Percentiles rank a stretch among this genome's conserved stretches.
phyloP scores from a whole-genome alignment of 306 rosid genomes.

The Sechiopsis laciniata region DNA sequence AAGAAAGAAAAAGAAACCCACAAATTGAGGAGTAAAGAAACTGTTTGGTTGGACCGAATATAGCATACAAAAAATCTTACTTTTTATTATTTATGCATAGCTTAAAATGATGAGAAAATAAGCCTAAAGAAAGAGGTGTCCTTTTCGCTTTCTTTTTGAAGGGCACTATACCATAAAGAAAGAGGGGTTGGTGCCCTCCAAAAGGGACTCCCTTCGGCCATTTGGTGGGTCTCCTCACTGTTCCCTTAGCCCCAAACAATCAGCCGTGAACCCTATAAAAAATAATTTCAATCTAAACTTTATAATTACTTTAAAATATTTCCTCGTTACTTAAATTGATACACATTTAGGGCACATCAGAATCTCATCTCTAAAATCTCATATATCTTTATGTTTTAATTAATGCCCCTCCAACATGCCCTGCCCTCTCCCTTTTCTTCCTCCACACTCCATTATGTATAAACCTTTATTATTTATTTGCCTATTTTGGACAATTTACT shows the following conservation, averaged over 20 bases:
- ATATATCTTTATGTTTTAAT: not conserved
- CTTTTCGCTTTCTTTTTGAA: not conserved
- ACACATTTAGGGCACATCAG: conserved; percentile 19
- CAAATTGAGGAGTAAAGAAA: no score
- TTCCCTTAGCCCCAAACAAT: conserved; percentile 93
- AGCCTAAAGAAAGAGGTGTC: not conserved
- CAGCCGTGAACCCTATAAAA: conserved; percentile 41
- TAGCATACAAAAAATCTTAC: no score
- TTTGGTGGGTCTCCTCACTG: conserved; percentile 57
- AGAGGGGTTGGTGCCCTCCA: conserved; percentile 45
- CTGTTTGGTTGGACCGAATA: no score
- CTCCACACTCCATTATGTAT: not conserved
- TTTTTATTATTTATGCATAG: no score
- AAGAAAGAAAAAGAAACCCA: no score
- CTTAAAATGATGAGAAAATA: no score
- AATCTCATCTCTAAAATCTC: conserved; percentile 3
- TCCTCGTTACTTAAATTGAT: conserved; percentile 8
- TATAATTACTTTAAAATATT: not conserved
- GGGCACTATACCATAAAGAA: conserved; percentile 28
- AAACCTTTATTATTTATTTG: not conserved
- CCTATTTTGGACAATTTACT: not conserved
- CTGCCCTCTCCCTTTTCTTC: conserved; percentile 11
- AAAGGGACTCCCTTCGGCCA: conserved; percentile 25
- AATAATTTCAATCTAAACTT: not conserved
- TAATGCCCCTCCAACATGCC: conserved; percentile 12